These are phyloP conservation scores for Endocalyx cinctus DNA, from an alignment of 2,329 filamentous ascomycete species.

Conservation along the genomic window DNA sequence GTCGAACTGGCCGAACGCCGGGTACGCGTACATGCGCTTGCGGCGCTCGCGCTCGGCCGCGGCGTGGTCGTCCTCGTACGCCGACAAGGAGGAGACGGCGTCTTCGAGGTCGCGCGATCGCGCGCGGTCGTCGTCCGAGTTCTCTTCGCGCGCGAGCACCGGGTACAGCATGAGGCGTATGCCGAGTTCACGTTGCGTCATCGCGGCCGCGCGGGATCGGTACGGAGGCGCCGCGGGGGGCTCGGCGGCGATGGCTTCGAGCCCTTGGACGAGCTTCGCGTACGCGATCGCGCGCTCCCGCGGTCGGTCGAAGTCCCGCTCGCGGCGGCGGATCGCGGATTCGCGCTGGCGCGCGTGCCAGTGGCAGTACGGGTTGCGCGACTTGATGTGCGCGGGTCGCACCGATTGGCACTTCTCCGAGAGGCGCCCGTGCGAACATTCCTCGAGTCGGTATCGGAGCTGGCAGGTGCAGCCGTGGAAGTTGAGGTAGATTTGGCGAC, in stretches of 20 bases:
- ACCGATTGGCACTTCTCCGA: slow-evolving; percentile 14
- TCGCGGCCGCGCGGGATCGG: neutral
- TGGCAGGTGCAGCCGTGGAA: slow-evolving; percentile 19
- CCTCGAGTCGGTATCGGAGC: slow-evolving; percentile 14
- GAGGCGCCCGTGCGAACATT: slow-evolving; percentile 13
- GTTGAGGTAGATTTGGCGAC: slow-evolving; percentile 14
- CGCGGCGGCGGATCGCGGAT: neutral
- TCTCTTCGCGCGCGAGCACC: too few species aligned
- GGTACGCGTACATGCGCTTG: too few species aligned
- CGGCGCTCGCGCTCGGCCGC: too few species aligned
- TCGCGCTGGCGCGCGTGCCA: slow-evolving; percentile 6
- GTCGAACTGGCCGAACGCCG: too few species aligned
- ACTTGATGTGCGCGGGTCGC: slow-evolving; percentile 10
- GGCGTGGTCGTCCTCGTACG: too few species aligned
- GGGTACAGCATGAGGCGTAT: too few species aligned
- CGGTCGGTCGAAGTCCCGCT: neutral
- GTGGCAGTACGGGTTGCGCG: slow-evolving; percentile 15
- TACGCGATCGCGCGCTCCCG: neutral
- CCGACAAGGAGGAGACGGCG: too few species aligned
- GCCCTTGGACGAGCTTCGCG: neutral
- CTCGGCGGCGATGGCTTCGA: neutral
- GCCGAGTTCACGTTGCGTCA: too few species aligned
- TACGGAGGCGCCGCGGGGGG: neutral
- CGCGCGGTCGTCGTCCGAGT: too few species aligned
- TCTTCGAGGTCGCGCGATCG: too few species aligned